A percentile compares a stretch with the other conserved stretches of the same genome.
These are phyloP conservation scores for Neobulgaria alba DNA, from an alignment of 2,329 filamentous ascomycete genomes.

Conservation along the genomic window DNA sequence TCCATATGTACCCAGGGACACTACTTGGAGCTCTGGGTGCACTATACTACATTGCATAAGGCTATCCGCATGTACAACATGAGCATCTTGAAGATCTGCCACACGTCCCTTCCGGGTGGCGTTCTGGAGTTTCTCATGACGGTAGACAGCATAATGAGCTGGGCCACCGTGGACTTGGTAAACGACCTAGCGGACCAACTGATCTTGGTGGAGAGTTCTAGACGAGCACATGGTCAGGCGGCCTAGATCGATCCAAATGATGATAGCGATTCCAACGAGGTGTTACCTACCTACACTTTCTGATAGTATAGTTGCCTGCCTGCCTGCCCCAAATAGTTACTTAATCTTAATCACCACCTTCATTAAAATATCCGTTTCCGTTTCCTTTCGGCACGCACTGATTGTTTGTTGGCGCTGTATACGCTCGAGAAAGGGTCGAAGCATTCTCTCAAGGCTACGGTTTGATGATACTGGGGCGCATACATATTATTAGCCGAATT, in stretches of 20 bases:
- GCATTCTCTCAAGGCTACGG: no score
- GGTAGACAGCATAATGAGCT: slow-evolving; percentile 2
- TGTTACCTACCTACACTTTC: slow-evolving; percentile 1
- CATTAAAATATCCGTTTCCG: no score
- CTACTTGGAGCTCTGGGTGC: slow-evolving; percentile 1
- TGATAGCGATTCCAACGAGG: slow-evolving; percentile 1
- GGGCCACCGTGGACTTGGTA: background rate
- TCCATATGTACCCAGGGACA: slow-evolving; percentile 1
- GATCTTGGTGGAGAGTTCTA: slow-evolving; percentile 1
- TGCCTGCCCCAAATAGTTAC: no score
- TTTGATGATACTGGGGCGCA: no score
- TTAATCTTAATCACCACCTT: no score
- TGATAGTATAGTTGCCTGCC: no score
- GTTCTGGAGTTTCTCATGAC: slow-evolving; percentile 1
- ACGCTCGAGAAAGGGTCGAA: no score
- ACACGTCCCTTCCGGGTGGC: slow-evolving; percentile 1
- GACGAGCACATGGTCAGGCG: background rate
- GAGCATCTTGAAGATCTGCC: slow-evolving; percentile 1
- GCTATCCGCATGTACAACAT: slow-evolving; percentile 2
- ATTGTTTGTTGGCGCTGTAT: no score
- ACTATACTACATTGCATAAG: slow-evolving; percentile 1
- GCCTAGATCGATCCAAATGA: background rate
- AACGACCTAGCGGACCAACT: slow-evolving; percentile 3
- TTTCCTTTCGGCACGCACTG: no score
- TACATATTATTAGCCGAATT: no score